Evolutionary conservation across 2,329 filamentous ascomycete genomes (phyloP).

Genomic region (Aspergillus alliaceus): DNA sequence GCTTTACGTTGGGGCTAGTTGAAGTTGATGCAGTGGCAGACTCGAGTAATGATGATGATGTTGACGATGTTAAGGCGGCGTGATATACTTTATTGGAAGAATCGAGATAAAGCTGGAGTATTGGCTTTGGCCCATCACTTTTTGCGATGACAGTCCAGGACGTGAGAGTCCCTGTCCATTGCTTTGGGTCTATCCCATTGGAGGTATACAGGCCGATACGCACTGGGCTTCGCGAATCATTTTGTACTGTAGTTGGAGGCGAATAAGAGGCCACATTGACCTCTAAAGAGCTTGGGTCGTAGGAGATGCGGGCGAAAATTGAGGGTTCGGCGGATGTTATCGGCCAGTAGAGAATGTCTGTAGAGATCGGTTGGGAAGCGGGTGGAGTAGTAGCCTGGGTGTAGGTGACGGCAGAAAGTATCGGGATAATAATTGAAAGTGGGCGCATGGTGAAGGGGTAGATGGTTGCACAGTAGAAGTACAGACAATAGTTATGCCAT

Average conservation of each 20-base stretch:
- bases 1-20: slow-evolving; percentile 29
- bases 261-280: slow-evolving; percentile 41
- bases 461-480: neutral
- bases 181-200: slow-evolving; percentile 30
- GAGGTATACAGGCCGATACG: slow-evolving; percentile 53
- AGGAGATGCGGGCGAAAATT: slow-evolving; percentile 41
- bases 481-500: too few species aligned
- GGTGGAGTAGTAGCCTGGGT: slow-evolving; percentile 16
- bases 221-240: slow-evolving; percentile 49
- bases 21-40: slow-evolving; percentile 16
- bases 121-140: slow-evolving; percentile 25
- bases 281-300: slow-evolving; percentile 38
- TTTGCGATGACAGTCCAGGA: slow-evolving; percentile 34
- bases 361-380: slow-evolving; percentile 17
- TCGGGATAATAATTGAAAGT: slow-evolving; percentile 6
- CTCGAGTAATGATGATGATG: too few species aligned
- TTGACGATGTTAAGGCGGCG: slow-evolving; percentile 35
- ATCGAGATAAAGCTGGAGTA: slow-evolving; percentile 42
- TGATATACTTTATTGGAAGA: slow-evolving; percentile 39
- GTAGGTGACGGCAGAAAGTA: slow-evolving; percentile 17
- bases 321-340: slow-evolving; percentile 32
- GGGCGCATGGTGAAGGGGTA: slow-evolving; percentile 13
- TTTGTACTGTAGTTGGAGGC: slow-evolving; percentile 26
- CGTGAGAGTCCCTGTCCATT: slow-evolving; percentile 44
- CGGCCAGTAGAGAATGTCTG: slow-evolving; percentile 42